A percentile compares a stretch with the other conserved stretches of the same genome.
These are phyloP conservation scores for Neurospora tetrasperma DNA, from an alignment of 495 filamentous ascomycete species.

Conservation along the genomic window DNA sequence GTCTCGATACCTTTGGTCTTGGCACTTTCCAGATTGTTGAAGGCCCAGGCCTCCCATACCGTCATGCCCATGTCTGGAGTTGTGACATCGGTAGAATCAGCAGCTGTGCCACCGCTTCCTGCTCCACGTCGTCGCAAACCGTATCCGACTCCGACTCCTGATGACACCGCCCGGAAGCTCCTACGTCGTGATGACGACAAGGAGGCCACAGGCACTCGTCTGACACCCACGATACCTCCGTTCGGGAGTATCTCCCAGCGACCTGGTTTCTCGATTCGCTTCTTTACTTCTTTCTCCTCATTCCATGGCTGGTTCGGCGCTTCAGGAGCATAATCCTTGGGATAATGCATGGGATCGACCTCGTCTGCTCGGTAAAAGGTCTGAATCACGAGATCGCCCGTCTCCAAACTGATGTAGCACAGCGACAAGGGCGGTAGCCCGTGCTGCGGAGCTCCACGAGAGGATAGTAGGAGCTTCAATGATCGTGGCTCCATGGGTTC, in stretches of 20 bases:
- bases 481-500: constrained; percentile 44
- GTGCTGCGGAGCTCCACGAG: constrained; percentile 32
- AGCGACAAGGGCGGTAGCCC: constrained; percentile 43
- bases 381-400: constrained; percentile 44
- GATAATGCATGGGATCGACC: constrained; percentile 31
- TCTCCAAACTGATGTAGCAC: constrained; percentile 42
- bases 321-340: constrained; percentile 12
- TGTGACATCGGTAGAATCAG: not conserved
- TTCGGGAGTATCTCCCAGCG: constrained; percentile 36
- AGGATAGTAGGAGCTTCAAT: constrained; percentile 37
- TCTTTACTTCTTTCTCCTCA: constrained; percentile 26
- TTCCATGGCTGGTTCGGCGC: constrained; percentile 30
- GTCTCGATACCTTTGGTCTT: constrained; percentile 27
- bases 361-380: constrained; percentile 42
- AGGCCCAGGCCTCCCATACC: constrained; percentile 57
- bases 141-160: constrained; percentile 2
- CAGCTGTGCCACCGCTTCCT: not conserved
- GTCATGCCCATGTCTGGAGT: constrained; percentile 20
- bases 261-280: constrained; percentile 37
- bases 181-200: constrained; percentile 1
- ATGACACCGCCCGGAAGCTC: not conserved
- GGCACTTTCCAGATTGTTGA: constrained; percentile 34
- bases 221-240: constrained; percentile 40
- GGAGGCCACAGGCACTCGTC: constrained; percentile 14
- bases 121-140: constrained; percentile 17